These are phyloP conservation scores for Boletellus emodensis DNA, from an alignment of 768 basidiomycete genomes.

Conservation along the genomic window DNA sequence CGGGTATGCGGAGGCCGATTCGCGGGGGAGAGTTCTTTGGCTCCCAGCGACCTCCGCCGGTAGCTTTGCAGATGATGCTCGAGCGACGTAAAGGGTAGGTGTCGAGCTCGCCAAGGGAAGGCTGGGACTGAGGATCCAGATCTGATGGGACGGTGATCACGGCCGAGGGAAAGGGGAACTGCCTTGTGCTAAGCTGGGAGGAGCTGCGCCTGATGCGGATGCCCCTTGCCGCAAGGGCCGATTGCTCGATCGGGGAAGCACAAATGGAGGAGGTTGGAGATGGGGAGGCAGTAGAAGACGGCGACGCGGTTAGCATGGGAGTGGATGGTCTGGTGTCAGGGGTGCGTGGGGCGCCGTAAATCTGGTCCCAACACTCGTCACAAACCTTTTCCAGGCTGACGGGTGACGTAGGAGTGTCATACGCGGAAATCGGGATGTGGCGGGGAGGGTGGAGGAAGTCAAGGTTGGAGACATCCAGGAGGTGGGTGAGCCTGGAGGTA, in stretches of 20 bases:
- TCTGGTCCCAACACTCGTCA: constrained; percentile 72
- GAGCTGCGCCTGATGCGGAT: constrained; percentile 24
- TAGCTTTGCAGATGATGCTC: constrained; percentile 68
- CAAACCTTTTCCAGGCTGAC: constrained; percentile 63
- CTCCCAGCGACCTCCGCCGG: constrained; percentile 78
- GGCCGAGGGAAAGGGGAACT: constrained; percentile 24
- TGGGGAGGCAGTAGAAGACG: constrained; percentile 29
- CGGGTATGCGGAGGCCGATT: constrained; percentile 53
- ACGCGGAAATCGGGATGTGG: constrained; percentile 54
- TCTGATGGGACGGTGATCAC: constrained; percentile 20
- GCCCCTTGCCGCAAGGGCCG: constrained; percentile 15
- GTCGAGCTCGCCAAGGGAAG: constrained; percentile 65
- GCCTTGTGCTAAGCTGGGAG: constrained; percentile 27
- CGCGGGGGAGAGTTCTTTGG: constrained; percentile 50
- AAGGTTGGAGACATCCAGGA: constrained; percentile 72
- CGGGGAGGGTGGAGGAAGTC: constrained; percentile 69
- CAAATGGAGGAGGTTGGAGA: constrained; percentile 34
- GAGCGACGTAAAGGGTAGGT: constrained; percentile 69
- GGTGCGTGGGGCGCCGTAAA: constrained; percentile 52
- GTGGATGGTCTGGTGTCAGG: constrained; percentile 37
- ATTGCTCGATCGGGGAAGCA: constrained; percentile 31
- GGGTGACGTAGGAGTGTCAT: constrained; percentile 57
- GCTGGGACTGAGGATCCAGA: constrained; percentile 32
- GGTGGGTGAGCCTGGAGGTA: constrained; percentile 52
- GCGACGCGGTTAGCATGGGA: constrained; percentile 35